Evolutionary conservation across 352 stramenopile species (phyloP), one percentile per base, ranked within the genome.

Genomic region (Aphanomyces stellatus): DNA sequence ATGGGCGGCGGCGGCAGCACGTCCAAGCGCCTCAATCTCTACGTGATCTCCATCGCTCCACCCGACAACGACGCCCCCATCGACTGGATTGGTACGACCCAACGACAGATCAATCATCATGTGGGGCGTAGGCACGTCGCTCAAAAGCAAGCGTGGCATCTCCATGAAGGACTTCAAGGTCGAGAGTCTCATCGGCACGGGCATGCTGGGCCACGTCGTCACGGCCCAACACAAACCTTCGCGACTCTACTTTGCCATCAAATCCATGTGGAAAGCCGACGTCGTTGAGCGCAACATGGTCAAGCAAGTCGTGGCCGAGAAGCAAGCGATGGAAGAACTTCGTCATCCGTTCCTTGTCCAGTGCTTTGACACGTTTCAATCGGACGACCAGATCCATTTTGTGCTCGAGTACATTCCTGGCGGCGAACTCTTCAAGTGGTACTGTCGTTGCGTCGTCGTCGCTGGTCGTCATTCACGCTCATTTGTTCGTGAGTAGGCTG

Each of bases 181-280:
- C 62, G 68, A 80, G 66, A 73, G 72, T 4, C 74, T 91, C 10
- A 67, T 91, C 3, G 83, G 83, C 55, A 90, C 78, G 4, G 83
- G 83, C 27, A 90, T 91, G 77, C 69, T 91, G 4, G 83, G 83
- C 28, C 77, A 82, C 59, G 83, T 91, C 56, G 77, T 76, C 2
- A 69, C 88, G 3, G 72, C 86, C 43, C 75, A 89, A 62, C 75
- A 88, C 70, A 85, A 79, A 24, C 77, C 77, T 28, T 76, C 78
- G 13, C 72, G 65, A 24, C 78, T 84, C 64, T 90, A 75, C 60
- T 92, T 84, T 56, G 79, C 82, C 1, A 66, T 92, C 64, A 92
- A 92, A 69, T 85, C 79, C n/a, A 78, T 92, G 70, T 72, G 76
- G 56, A 92, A 92, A 65, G 72, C 76, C 33, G 76, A 90, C 6